Conservation (phyloP, 345 rosid genomes). For the Murraya koenigii region DNA sequence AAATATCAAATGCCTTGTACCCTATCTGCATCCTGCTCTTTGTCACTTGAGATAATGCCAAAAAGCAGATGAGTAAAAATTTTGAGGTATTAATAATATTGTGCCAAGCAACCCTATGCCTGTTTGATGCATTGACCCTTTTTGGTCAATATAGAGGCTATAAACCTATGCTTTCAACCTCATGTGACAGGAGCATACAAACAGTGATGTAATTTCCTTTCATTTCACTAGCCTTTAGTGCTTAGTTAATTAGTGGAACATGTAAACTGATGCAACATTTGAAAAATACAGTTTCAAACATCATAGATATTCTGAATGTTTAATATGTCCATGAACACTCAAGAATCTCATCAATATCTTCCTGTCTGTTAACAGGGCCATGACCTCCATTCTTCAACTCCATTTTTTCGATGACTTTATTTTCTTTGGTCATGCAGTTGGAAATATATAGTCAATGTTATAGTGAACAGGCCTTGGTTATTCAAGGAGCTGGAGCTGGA, state of each 20-base stretch:
- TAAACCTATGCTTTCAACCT: not conserved
- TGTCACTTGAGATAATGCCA: not conserved
- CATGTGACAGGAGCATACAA: not conserved
- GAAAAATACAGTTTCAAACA: not conserved
- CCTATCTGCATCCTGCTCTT: not conserved
- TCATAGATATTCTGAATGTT: not conserved
- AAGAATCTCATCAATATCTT: not conserved
- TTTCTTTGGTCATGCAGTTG: conserved; percentile 45
- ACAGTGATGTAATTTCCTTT: not conserved
- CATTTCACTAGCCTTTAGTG: not conserved
- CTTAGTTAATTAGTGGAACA: not conserved
- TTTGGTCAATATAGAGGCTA: not conserved
- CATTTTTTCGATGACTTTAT: not conserved
- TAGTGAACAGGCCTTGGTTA: conserved; percentile 71
- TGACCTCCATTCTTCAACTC: not conserved
- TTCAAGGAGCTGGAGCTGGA: conserved; percentile 99
- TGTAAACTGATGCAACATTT: not conserved
- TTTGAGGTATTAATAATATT: not conserved
- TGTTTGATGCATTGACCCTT: not conserved
- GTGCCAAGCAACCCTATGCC: not conserved
- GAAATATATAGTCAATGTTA: conserved; percentile 88
- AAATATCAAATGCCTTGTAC: not conserved
- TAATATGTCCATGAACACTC: not conserved
- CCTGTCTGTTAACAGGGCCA: no score
- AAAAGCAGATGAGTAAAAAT: not conserved